Percentiles rank a stretch among this genome's conserved stretches.
These are phyloP conservation scores for Paramecium pentaurelia DNA, from an alignment of 73 alveolate genomes.

Conservation along the genomic window DNA sequence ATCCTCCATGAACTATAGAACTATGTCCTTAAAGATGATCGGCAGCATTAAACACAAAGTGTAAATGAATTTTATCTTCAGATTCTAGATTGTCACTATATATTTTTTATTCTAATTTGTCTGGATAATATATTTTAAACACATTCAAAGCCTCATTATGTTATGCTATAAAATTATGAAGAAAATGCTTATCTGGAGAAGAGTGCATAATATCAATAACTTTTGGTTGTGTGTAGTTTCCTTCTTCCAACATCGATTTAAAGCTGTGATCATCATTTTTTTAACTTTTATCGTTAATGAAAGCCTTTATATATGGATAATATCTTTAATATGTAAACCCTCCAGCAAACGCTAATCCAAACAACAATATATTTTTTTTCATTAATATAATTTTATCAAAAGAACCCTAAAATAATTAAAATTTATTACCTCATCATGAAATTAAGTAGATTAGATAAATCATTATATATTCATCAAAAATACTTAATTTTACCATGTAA, in stretches of 20 bases:
- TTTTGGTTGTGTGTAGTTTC: background rate
- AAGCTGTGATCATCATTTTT: background rate
- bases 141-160: background rate
- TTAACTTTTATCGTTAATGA: background rate
- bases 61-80: background rate
- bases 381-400: background rate
- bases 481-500: background rate
- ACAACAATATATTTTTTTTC: background rate
- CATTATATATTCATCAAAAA: background rate
- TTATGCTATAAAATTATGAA: background rate
- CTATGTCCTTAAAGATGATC: constrained; percentile 44
- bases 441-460: background rate
- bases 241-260: background rate
- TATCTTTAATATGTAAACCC: background rate
- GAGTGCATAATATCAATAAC: background rate
- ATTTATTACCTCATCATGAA: background rate
- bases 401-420: background rate
- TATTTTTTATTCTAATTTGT: background rate
- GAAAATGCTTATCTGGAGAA: background rate
- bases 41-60: constrained; percentile 28
- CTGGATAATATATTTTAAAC: constrained; percentile 19
- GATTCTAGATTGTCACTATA: background rate
- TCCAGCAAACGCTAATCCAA: background rate
- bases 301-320: background rate
- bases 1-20: constrained; percentile 56